Percentiles rank a stretch among this genome's conserved stretches.
These are phyloP conservation scores for Rutstroemia sp. DNA, from an alignment of 2,329 filamentous ascomycete species.

Conservation along the genomic window DNA sequence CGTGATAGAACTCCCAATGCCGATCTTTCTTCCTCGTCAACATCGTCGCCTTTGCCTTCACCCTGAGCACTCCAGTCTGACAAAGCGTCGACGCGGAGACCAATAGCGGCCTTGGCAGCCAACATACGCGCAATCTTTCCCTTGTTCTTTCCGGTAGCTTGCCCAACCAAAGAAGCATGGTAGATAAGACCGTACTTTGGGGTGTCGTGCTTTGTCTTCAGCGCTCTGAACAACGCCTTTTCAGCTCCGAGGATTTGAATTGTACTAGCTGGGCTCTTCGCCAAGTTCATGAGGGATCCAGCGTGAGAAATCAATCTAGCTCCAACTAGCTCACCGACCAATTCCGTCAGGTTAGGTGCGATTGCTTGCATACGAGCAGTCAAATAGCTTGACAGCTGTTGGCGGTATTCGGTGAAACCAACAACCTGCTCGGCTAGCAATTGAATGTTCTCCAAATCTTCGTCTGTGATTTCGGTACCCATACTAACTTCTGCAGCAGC, in stretches of 20 bases:
- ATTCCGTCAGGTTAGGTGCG: conserved; percentile 87
- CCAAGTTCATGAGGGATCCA: conserved; percentile 87
- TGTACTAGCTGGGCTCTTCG: conserved; percentile 90
- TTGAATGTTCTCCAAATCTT: conserved; percentile 90
- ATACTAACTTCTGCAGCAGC: conserved; percentile 93
- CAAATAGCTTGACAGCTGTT: conserved; percentile 81
- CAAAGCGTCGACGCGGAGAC: conserved; percentile 86
- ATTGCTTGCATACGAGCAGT: conserved; percentile 93
- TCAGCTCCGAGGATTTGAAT: conserved; percentile 98
- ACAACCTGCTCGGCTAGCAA: conserved; percentile 90
- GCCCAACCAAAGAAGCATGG: conserved; percentile 87
- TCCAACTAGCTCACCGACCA: conserved; percentile 89
- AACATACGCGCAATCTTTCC: conserved; percentile 98
- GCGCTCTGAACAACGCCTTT: conserved; percentile 94
- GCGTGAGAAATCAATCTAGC: conserved; percentile 92
- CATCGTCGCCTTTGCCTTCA: conserved; percentile 52
- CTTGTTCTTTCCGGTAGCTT: conserved; percentile 97
- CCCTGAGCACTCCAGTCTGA: conserved; percentile 67
- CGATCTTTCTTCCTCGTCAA: conserved; percentile 83
- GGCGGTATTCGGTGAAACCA: conserved; percentile 82
- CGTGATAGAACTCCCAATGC: conserved; percentile 68
- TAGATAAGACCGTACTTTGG: conserved; percentile 97
- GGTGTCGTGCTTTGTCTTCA: conserved; percentile 99
- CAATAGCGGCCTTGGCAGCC: conserved; percentile 85
- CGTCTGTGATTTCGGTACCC: conserved; percentile 92